These are phyloP conservation scores for Mycena vulgaris DNA, from an alignment of 768 basidiomycete genomes.

Conservation along the genomic window DNA sequence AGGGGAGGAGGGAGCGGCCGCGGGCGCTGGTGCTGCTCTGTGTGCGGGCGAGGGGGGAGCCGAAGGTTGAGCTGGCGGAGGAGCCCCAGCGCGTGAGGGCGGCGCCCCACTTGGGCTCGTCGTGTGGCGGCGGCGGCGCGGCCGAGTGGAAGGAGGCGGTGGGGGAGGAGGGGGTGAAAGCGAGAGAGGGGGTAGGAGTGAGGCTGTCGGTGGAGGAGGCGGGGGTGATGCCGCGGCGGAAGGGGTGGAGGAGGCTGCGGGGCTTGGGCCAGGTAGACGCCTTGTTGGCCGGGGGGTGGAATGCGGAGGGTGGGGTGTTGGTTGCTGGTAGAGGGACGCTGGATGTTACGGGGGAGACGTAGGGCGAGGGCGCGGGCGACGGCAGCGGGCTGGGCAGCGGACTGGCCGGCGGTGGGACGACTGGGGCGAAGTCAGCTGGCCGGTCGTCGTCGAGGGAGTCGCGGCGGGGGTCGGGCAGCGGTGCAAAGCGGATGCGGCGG, in stretches of 20 bases:
- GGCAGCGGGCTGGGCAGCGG: not conserved
- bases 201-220: constrained; percentile 51
- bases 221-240: constrained; percentile 42
- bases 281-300: constrained; percentile 45
- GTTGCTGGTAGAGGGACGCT: constrained; percentile 42
- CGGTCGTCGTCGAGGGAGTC: constrained; percentile 59
- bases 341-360: constrained; percentile 58
- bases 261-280: constrained; percentile 31
- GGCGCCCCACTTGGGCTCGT: constrained; percentile 42
- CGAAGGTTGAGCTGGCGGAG: constrained; percentile 42
- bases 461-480: constrained; percentile 83
- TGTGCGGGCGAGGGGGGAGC: constrained; percentile 25
- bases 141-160: constrained; percentile 45
- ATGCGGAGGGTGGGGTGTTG: constrained; percentile 42
- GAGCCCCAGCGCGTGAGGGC: constrained; percentile 41
- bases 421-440: too few species aligned
- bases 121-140: constrained; percentile 14
- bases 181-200: constrained; percentile 55
- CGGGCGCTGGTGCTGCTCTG: constrained; percentile 25
- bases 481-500: constrained; percentile 83
- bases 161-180: constrained; percentile 27
- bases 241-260: constrained; percentile 22
- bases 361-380: constrained; percentile 67
- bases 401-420: too few species aligned
- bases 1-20: constrained; percentile 21